These are phyloP conservation scores for Nakazawaea wyomingensis DNA, from an alignment of 805 yeast genomes.

Conservation along the genomic window DNA sequence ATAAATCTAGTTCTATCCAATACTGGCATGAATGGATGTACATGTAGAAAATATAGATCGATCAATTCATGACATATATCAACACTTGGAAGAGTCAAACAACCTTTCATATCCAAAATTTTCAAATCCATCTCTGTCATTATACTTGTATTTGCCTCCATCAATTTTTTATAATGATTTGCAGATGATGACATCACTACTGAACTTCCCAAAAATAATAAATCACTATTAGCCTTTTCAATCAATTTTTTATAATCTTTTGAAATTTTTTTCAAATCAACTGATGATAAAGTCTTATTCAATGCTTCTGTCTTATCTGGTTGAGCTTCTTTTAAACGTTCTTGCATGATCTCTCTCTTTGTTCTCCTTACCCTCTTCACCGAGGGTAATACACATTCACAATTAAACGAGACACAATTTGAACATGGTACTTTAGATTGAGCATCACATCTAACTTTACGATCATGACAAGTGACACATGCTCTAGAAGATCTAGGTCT, in stretches of 20 bases:
- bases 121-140: slow-evolving; percentile 46
- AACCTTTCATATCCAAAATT: slow-evolving; percentile 59
- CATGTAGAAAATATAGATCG: slow-evolving; percentile 53
- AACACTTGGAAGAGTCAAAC: slow-evolving; percentile 61
- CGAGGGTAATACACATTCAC: slow-evolving; percentile 67
- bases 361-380: slow-evolving; percentile 39
- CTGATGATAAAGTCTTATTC: slow-evolving; percentile 14
- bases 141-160: slow-evolving; percentile 19
- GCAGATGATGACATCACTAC: slow-evolving; percentile 39
- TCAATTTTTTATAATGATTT: slow-evolving; percentile 38
- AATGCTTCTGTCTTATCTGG: slow-evolving; percentile 5
- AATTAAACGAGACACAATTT: slow-evolving; percentile 66
- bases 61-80: slow-evolving; percentile 57
- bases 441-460: slow-evolving; percentile 80
- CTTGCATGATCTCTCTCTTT: slow-evolving; percentile 19
- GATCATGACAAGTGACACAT: slow-evolving; percentile 69
- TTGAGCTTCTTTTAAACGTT: slow-evolving; percentile 4
- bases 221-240: slow-evolving; percentile 16
- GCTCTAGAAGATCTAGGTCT: slow-evolving; percentile 66
- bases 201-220: slow-evolving; percentile 50
- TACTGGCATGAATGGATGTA: slow-evolving; percentile 68
- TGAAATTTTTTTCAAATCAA: slow-evolving; percentile 13
- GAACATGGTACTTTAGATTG: slow-evolving; percentile 55
- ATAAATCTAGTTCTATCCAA: slow-evolving; percentile 59
- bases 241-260: slow-evolving; percentile 16